Percentiles rank a stretch among this genome's conserved stretches.
phyloP scores from a whole-genome alignment of 2,329 filamentous ascomycete genomes.

The Xylariaceae sp. region DNA sequence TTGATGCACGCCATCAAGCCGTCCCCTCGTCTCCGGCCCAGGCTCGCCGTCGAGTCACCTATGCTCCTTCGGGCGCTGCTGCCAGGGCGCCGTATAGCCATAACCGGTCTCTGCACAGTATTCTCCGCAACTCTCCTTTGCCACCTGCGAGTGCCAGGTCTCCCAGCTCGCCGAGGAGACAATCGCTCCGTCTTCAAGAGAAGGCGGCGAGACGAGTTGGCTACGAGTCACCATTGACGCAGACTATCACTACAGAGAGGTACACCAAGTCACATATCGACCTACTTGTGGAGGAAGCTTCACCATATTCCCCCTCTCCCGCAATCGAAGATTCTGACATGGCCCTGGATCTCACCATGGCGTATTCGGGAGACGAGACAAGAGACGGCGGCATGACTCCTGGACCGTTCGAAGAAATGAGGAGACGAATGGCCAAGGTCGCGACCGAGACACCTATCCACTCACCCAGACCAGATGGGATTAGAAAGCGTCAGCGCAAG shows the following conservation, averaged over 20 bases:
- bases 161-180: constrained; percentile 49
- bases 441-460: constrained; percentile 39
- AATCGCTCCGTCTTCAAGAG: constrained; percentile 52
- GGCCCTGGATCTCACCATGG: constrained; percentile 46
- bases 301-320: constrained; percentile 42
- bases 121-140: constrained; percentile 63
- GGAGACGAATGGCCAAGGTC: constrained; percentile 51
- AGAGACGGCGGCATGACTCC: constrained; percentile 60
- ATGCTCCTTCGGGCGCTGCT: constrained; percentile 24
- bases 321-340: constrained; percentile 36
- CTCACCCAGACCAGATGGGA: constrained; percentile 38
- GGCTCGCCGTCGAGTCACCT: constrained; percentile 36
- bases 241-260: constrained; percentile 60
- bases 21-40: constrained; percentile 34
- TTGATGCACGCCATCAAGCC: constrained; percentile 27
- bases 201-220: constrained; percentile 54
- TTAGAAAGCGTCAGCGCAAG: constrained; percentile 50
- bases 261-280: constrained; percentile 63
- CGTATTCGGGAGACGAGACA: constrained; percentile 51
- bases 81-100: constrained; percentile 53
- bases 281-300: constrained; percentile 54
- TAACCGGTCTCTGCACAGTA: constrained; percentile 57
- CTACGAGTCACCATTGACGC: constrained; percentile 59
- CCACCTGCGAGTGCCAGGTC: constrained; percentile 48
- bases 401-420: constrained; percentile 61